phyloP scores from a whole-genome alignment of 176 grass and related monocot species.

The Aegilops tauschii region DNA sequence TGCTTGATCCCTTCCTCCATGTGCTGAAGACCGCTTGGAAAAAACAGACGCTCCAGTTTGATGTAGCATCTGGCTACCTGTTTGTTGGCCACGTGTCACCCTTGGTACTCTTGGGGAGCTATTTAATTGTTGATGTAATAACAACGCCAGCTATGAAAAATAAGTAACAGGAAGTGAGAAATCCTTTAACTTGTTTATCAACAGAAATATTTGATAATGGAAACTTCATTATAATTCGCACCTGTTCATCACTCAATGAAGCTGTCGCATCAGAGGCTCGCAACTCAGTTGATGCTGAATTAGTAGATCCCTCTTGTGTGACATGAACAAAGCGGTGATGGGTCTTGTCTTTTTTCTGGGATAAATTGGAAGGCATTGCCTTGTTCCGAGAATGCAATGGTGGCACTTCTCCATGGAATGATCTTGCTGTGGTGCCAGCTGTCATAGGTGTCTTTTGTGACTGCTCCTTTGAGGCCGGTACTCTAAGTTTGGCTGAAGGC shows the following conservation, averaged over 20 bases:
- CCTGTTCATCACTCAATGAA: conserved; percentile 95
- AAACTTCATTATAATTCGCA: conserved; percentile 23
- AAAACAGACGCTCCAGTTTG: conserved; percentile 59
- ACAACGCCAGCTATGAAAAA: conserved; percentile 78
- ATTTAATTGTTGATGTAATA: conserved; percentile 98
- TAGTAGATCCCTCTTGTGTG: conserved; percentile 48
- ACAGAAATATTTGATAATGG: background rate
- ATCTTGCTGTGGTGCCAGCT: conserved; percentile 22
- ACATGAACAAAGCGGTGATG: conserved; percentile 44
- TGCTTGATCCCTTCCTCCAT: conserved; percentile 75
- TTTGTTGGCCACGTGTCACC: conserved; percentile 82
- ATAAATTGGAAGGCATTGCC: conserved; percentile 45
- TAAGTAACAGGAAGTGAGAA: conserved; percentile 28
- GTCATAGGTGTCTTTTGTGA: conserved; percentile 41
- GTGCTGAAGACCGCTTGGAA: conserved; percentile 73
- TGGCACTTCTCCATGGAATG: conserved; percentile 45
- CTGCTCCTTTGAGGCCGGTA: conserved; percentile 57
- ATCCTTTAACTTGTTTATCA: background rate
- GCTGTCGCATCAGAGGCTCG: conserved; percentile 47
- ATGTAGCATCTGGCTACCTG: conserved; percentile 54
- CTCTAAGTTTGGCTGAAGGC: conserved; percentile 52
- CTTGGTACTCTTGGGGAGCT: conserved; percentile 98
- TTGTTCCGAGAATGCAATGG: conserved; percentile 63
- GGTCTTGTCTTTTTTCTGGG: conserved; percentile 71
- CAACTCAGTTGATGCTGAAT: conserved; percentile 40